Conservation (phyloP, 768 basidiomycete species). For the Lepiota venenata region DNA sequence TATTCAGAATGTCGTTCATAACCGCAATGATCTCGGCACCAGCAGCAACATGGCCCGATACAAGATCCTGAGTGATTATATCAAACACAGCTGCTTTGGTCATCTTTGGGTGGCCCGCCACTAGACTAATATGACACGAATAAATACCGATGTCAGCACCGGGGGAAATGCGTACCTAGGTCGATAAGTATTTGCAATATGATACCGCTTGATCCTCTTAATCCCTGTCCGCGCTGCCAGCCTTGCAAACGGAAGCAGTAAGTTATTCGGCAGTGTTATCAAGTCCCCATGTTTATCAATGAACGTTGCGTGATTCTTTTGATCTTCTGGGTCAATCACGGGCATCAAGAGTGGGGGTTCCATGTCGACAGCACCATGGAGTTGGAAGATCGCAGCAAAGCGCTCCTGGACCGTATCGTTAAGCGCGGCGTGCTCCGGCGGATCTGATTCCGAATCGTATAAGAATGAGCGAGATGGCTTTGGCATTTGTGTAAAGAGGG, state of each 20-base stretch:
- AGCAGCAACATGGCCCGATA: no score
- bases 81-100: no score
- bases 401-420: constrained; percentile 77
- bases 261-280: constrained; percentile 68
- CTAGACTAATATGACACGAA: no score
- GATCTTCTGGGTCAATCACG: constrained; percentile 56
- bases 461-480: constrained; percentile 63
- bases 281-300: constrained; percentile 81
- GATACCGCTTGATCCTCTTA: constrained; percentile 79
- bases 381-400: constrained; percentile 71
- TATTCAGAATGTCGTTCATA: no score
- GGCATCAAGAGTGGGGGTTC: constrained; percentile 86
- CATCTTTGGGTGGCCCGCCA: no score
- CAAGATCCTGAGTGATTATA: no score
- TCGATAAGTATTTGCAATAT: constrained; percentile 70
- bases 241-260: constrained; percentile 76
- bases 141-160: no score
- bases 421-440: constrained; percentile 67
- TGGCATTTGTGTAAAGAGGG: constrained; percentile 73
- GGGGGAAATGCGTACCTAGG: no score
- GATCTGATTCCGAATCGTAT: constrained; percentile 69
- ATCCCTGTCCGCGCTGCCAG: constrained; percentile 66
- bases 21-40: no score
- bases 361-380: constrained; percentile 89
- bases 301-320: constrained; percentile 63